phyloP scores from a whole-genome alignment of 371 early-diverging fungal genomes.

The Lichtheimia ramosa region DNA sequence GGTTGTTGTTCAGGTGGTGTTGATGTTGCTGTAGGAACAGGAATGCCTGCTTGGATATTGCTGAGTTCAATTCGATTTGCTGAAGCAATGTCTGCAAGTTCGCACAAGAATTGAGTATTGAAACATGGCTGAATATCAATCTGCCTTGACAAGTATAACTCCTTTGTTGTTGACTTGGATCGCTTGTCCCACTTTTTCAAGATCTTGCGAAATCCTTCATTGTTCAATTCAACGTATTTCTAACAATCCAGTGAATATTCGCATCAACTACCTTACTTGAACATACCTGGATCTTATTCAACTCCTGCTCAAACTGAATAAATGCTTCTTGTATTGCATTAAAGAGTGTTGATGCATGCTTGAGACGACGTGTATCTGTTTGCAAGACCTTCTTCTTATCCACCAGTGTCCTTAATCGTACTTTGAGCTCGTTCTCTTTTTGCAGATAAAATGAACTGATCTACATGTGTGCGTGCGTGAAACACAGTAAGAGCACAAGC shows the following conservation, averaged over 20 bases:
- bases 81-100: conserved; percentile 81
- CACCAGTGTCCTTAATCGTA: conserved; percentile 72
- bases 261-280: too few relatives aligned
- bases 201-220: conserved; percentile 94
- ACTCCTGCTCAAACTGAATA: conserved; percentile 85
- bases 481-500: not conserved
- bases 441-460: conserved; percentile 83
- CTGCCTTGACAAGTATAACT: conserved; percentile 92
- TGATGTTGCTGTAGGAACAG: conserved; percentile 12
- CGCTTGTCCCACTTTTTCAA: conserved; percentile 98
- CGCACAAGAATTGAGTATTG: conserved; percentile 86
- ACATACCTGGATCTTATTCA: conserved; percentile 89
- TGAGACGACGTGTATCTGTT: conserved; percentile 50
- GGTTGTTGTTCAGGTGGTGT: not conserved
- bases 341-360: conserved; percentile 60
- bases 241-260: conserved; percentile 18
- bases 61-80: conserved; percentile 64
- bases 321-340: conserved; percentile 85
- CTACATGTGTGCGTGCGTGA: conserved; percentile 22
- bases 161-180: conserved; percentile 91
- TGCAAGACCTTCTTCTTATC: conserved; percentile 82
- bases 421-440: conserved; percentile 78
- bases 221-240: conserved; percentile 96
- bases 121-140: conserved; percentile 96
- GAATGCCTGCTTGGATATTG: conserved; percentile 49